Conservation (phyloP, 1,139 yeast genomes). For the Blastobotrys illinoisensis region DNA sequence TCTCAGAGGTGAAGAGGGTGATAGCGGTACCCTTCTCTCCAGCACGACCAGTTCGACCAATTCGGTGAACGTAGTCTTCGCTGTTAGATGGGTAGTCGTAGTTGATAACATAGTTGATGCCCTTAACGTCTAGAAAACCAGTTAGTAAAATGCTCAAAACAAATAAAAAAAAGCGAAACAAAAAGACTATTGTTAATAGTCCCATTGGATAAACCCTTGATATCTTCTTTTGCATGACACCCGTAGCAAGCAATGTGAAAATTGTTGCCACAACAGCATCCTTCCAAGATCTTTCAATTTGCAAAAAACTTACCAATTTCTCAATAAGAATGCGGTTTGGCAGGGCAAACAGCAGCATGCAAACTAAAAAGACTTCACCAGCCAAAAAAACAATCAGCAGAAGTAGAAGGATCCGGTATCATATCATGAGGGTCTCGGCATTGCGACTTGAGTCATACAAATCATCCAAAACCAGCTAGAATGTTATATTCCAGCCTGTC, state of each 20-base stretch:
- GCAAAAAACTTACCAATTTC: background rate
- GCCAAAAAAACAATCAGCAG: background rate
- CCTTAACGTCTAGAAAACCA: constrained; percentile 77
- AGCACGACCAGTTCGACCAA: constrained; percentile 99
- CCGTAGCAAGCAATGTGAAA: background rate
- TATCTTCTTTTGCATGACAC: background rate
- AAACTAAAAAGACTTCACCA: background rate
- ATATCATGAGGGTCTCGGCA: background rate
- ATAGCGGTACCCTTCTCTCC: constrained; percentile 94
- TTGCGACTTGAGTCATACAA: background rate
- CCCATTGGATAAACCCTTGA: constrained; percentile 1
- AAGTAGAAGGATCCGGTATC: background rate
- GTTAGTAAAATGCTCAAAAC: background rate
- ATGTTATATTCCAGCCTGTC: background rate
- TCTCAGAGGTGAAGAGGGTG: constrained; percentile 86
- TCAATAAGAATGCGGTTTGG: background rate
- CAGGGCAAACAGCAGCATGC: background rate
- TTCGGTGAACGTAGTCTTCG: constrained; percentile 94
- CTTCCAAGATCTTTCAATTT: background rate
- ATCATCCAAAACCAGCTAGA: background rate
- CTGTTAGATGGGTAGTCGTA: constrained; percentile 97
- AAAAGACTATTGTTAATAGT: background rate
- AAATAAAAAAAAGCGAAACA: background rate
- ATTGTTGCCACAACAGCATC: background rate
- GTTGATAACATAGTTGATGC: constrained; percentile 88